Base-by-base conservation (phyloP, 2,329 filamentous ascomycete species). In the Neofusicoccum laricinum region DNA sequence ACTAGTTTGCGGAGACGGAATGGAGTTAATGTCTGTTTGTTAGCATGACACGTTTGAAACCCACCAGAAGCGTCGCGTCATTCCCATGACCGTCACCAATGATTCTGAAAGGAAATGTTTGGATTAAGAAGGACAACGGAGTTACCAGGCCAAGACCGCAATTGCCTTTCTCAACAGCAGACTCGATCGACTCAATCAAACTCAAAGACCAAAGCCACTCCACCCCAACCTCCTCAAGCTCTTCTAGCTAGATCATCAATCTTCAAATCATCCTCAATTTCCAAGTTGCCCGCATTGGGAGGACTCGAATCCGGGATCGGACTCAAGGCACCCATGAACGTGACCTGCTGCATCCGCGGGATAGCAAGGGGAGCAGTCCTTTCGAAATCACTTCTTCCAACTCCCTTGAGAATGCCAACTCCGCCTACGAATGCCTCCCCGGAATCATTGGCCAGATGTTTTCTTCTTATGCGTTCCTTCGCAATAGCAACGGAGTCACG, bases 401-500 rank as follows among this genome's bases (percentile, higher is more conserved):
- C 50, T 1, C 45, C 38, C 45, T 58, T 61, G 6, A 50, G 19
- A 19, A 61, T 61, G 19, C 34, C 43, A 5, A 61, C 36, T 8
- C 49, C 59, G 12, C 38, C 17, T 11, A 58, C 25, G 4, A 45
- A 15, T n/a, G 12, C 25, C 19, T 53, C 48, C 1, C 46, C 59
- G 12, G 41, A 34, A 7, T 53, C 32, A 8, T 38, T 10, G 11
- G 10, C 4, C 4, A n/a, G 45, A 38, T 61, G 63, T 43, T 59
- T 64, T 46, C 32, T 64, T n/a, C 43, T 49, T 6, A 64, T 45
- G 14, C 63, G 51, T 5, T 64, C 63, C 15, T 55, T 64, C 12
- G 63, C 53, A 14, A 64, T 3, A 10, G 55, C 51, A 15, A 64
- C 41, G n/a, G 53, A 59, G 40, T 64, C 63, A n/a, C 63, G 63